Evolutionary conservation across 1,139 yeast genomes (phyloP), one percentile per base, ranked within the genome.

Genomic region (Eremothecium sinecaudum): DNA sequence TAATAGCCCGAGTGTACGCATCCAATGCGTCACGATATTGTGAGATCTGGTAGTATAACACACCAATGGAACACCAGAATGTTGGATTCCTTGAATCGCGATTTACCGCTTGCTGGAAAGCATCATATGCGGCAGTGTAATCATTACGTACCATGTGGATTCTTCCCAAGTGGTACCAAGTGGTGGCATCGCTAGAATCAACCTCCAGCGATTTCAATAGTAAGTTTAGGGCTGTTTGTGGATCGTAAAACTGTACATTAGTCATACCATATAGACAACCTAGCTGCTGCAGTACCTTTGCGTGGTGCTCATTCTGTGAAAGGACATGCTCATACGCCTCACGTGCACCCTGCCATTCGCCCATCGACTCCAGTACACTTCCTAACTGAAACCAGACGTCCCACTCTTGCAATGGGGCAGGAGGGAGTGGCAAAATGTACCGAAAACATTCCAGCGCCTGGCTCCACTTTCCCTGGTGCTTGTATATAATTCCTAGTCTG

Each of bases 331-430:
- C 96, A 58, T 90, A 90, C 8, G 97, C 97, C 44, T 87, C 96
- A 50, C 79, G 78, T 5, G 98, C 97, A 25, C 87, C 83, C 42
- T 70, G 73, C 72, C 83, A 87, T 56, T 87, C 94, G 55, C 86
- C 79, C 61, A 83, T 92, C 53, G 83, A 94, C 58, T 90, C 98
- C 51, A 90, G 71, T 1, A 90, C 97, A 25, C 86, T 81, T 31
- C 98, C 98, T 46, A 90, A 81, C 61, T 90, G 98, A 65, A 90
- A 90, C 97, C 97, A 90, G 37, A 90, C 93, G 56, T 90, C 98
- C 31, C 94, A 87, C 56, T 86, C 95, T 28, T 96, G 87, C 46
- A 90, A 66, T 1, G 98, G 98, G 36, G 83, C 80, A 1, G 98
- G 98, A 1, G 98, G 98, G 58, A 79, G 81, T 38, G 78, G 70